These are phyloP conservation scores for Fusarium staphyleae DNA, from an alignment of 2,329 filamentous ascomycete species.

Conservation along the genomic window DNA sequence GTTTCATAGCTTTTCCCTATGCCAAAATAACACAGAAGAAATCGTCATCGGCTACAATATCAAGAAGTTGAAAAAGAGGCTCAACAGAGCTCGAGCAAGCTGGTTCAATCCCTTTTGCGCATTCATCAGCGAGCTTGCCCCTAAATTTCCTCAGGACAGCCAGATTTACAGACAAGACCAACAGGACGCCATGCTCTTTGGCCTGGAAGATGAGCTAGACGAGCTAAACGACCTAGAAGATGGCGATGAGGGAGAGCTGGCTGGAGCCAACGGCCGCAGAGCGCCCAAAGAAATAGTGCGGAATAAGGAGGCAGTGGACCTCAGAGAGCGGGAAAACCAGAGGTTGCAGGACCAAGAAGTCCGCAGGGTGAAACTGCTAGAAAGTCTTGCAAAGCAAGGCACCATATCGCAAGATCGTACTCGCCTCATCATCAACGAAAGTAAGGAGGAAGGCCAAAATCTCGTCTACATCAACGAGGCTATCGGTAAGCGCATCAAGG, in stretches of 20 bases:
- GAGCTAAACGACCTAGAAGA: conserved; percentile 20
- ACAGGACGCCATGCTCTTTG: conserved; percentile 28
- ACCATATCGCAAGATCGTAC: conserved; percentile 54
- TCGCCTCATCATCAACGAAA: conserved; percentile 70
- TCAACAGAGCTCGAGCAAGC: conserved; percentile 8
- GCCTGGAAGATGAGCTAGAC: conserved; percentile 13
- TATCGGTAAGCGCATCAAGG: conserved; percentile 73
- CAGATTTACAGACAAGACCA: conserved; percentile 44
- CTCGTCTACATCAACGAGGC: conserved; percentile 69
- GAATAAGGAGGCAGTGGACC: conserved; percentile 52
- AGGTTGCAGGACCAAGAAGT: conserved; percentile 61
- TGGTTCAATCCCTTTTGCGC: conserved; percentile 37
- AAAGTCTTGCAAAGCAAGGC: conserved; percentile 53
- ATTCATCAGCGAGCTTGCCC: conserved; percentile 40
- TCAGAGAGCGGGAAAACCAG: conserved; percentile 63
- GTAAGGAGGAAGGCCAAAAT: conserved; percentile 65
- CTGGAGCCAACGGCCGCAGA: conserved; percentile 32
- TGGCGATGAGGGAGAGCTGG: conserved; percentile 19
- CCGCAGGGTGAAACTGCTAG: conserved; percentile 57
- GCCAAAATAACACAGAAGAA: conserved; percentile 34
- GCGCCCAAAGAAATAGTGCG: conserved; percentile 46
- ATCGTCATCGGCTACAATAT: conserved; percentile 27
- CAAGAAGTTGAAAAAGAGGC: conserved; percentile 28
- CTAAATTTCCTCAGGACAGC: conserved; percentile 44
- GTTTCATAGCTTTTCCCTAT: conserved; percentile 43